Evolutionary conservation across 345 rosid species (phyloP), one percentile per base, ranked within the genome.

Genomic region (Mangifera indica): DNA sequence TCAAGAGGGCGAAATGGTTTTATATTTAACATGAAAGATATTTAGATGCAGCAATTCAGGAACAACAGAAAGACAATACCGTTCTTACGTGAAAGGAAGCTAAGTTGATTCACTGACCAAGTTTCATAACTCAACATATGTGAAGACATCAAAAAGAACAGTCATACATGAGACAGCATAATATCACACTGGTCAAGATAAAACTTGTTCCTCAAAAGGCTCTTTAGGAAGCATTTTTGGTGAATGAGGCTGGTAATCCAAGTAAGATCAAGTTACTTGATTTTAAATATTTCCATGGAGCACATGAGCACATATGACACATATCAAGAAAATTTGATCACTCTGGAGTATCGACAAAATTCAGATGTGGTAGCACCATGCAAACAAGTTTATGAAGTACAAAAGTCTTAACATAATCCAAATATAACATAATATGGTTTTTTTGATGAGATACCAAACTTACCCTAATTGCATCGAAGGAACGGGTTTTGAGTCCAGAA

Each of bases 381-480:
- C 0, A 73, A 48, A 46, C 29, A 55, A 14, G 42, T 57, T 44
- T 44, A 18, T 55, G 60, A 48, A 60, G 61, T 40, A 8, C 49
- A 5, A 45, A 17, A 49, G 62, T 66, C 18, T 13, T 4, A 64
- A 4, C 20, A 58, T 18, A 58, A 58, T 26, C 48, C 40, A 17
- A 53, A 34, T 34, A 34, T 34, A 34, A 34, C 37, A 34, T 34
- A n/a, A 32, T 32, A 34, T 34, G 0, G n/a, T n/a, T n/a, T 4
- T 34, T 34, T 34, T 34, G 37, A 34, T 34, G 6, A 34, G 6
- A n/a, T 3, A 34, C 37, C 37, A 3, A 15, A 37, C 64, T 17
- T 73, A 78, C 82, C 84, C 73, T 69, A 32, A 81, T 81, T 10
- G 84, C 82, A 11, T 81, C 84, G 3, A 81, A 81, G 69, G 84